Base-by-base conservation (phyloP, 2,329 filamentous ascomycete genomes). In the Beauveria sp. region DNA sequence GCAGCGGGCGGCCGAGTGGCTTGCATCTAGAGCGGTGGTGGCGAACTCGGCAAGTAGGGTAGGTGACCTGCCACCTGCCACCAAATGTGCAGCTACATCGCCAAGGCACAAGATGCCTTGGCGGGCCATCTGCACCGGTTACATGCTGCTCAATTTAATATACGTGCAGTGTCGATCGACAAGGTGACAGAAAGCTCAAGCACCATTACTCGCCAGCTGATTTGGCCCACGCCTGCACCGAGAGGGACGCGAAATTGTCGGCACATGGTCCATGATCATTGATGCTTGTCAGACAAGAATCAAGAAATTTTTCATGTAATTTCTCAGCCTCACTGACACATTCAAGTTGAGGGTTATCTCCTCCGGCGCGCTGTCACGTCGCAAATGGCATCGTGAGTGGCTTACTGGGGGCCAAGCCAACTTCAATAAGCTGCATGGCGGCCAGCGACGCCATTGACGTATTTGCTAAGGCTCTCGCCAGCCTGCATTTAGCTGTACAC, bases 161-260 rank as follows among this genome's bases (percentile, higher is more conserved):
- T 34, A 52, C 18, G 24, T 52, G 47, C 47, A 59, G 46, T 38
- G 57, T 45, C 57, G 57, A 59, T 59, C 57, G 30, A 18, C n/a
- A 43, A 7, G 26, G 10, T 20, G 47, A 26, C 26, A 24, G 5
- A 26, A 40, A 12, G 9, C 2, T 34, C 26, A 47, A 34, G 43
- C 54, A 16, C 6, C 34, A 10, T 16, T 16, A 52, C 22, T 52
- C 52, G 46, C 46, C 18, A 40, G n/a, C 30, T 40, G 20, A 10
- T 30, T 12, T 22, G 3, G 45, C 51, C 6, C 12, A 16, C 8
- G 12, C 5, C 5, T n/a, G 20, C 14, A 18, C 5, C 49, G 7
- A 58, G 28, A 20, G 42, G n/a, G 28, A 46, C 14, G n/a, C n/a
- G 16, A 49, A 26, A 47, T 34, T 40, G 20, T 20, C 20, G n/a